Evolutionary conservation across 176 grass and related monocot species (phyloP).

Genomic region (Carex parvula): DNA sequence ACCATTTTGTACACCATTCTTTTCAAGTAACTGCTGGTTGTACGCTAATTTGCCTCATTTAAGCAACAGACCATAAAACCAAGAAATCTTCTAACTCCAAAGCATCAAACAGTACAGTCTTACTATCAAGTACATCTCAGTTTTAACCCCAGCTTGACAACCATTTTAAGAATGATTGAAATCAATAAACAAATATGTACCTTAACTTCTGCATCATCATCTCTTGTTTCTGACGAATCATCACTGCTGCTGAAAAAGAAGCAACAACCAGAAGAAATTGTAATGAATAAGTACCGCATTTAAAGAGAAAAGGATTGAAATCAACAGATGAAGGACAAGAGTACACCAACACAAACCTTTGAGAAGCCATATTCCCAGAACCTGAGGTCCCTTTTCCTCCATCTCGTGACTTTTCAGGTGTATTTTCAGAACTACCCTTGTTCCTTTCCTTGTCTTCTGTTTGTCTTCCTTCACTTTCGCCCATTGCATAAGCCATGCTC

Average conservation of each 20-base stretch:
- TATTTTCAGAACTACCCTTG: constrained; percentile 33
- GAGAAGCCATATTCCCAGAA: constrained; percentile 56
- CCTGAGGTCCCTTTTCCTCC: constrained; percentile 41
- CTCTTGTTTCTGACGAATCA: constrained; percentile 67
- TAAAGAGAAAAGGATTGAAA: background rate
- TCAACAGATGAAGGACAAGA: constrained; percentile 2
- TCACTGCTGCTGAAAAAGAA: constrained; percentile 45
- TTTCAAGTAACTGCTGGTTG: background rate
- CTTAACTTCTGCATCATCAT: constrained; percentile 58
- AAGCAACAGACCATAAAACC: background rate
- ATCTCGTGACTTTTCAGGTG: constrained; percentile 40
- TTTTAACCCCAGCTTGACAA: background rate
- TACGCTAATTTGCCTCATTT: background rate
- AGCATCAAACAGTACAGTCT: background rate
- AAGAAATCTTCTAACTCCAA: constrained; percentile 1
- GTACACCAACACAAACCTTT: constrained; percentile 37
- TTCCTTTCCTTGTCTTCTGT: constrained; percentile 54
- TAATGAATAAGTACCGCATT: constrained; percentile 12
- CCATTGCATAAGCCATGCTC: constrained; percentile 47
- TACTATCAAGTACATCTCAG: background rate
- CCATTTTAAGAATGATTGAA: background rate
- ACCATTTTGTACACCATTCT: background rate
- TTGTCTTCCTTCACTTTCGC: constrained; percentile 23
- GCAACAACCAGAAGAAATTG: constrained; percentile 21
- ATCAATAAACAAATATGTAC: constrained; percentile 39